These are phyloP conservation scores for Neodidymelliopsis sp. DNA, from an alignment of 2,329 filamentous ascomycete species.

Conservation along the genomic window DNA sequence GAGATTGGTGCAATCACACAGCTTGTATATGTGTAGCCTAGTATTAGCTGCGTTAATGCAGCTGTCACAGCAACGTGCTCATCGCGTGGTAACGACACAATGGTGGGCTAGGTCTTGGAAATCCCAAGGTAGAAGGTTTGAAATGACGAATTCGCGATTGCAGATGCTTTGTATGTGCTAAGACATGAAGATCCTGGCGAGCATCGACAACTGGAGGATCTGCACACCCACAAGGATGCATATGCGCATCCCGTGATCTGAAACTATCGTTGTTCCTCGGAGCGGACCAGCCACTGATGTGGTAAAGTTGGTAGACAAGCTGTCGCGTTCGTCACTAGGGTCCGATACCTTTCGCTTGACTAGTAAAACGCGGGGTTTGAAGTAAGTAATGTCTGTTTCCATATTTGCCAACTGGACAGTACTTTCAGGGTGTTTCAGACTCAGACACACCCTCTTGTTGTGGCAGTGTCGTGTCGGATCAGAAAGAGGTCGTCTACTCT, in stretches of 20 bases:
- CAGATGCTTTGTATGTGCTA: no score
- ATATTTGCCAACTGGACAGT: slow-evolving; percentile 6
- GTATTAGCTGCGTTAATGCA: slow-evolving; percentile 6
- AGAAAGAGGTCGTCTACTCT: no score
- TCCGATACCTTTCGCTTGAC: slow-evolving; percentile 1
- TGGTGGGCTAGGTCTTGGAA: not conserved
- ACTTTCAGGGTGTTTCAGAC: slow-evolving; percentile 4
- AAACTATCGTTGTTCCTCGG: slow-evolving; percentile 9
- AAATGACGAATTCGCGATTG: no score
- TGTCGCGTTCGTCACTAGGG: slow-evolving; percentile 3
- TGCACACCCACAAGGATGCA: slow-evolving; percentile 5
- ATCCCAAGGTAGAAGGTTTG: no score
- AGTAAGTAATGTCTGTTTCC: slow-evolving; percentile 1
- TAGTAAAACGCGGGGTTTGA: slow-evolving; percentile 26
- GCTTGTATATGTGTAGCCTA: slow-evolving; percentile 11
- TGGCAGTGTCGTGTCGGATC: no score
- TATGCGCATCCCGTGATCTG: slow-evolving; percentile 14
- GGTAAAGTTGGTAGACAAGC: slow-evolving; percentile 2
- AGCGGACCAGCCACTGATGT: slow-evolving; percentile 7
- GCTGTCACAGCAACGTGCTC: slow-evolving; percentile 3
- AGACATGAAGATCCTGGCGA: no score
- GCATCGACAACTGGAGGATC: slow-evolving; percentile 8
- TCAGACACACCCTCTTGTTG: not conserved
- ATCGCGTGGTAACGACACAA: slow-evolving; percentile 7
- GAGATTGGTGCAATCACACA: slow-evolving; percentile 1